These are phyloP conservation scores for Amborella trichopoda DNA, from an alignment of 164 flowering plant genomes.

Conservation along the genomic window DNA sequence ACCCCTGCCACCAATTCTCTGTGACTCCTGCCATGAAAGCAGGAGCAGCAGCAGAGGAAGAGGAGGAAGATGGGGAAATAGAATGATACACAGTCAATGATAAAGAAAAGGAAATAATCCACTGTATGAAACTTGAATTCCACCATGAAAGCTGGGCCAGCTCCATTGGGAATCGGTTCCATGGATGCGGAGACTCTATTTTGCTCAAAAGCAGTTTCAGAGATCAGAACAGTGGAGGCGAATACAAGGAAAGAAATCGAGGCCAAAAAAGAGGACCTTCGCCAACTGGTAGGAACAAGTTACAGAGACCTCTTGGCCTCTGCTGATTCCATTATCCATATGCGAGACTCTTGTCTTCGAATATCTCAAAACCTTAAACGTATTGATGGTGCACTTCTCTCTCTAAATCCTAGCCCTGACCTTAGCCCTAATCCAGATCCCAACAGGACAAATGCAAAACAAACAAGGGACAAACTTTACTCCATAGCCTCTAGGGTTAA, in stretches of 20 bases:
- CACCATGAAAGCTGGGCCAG: slow-evolving; percentile 7
- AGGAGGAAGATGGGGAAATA: too few species aligned
- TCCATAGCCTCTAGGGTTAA: slow-evolving; percentile 75
- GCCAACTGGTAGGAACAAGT: slow-evolving; percentile 79
- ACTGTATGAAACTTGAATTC: neutral
- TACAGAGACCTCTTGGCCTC: slow-evolving; percentile 92
- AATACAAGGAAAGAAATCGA: slow-evolving; percentile 55
- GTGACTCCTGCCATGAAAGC: too few species aligned
- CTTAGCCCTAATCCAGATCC: slow-evolving; percentile 16
- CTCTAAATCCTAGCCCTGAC: slow-evolving; percentile 23
- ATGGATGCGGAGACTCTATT: slow-evolving; percentile 87
- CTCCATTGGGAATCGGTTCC: slow-evolving; percentile 7
- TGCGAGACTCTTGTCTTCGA: slow-evolving; percentile 65
- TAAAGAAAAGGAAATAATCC: too few species aligned
- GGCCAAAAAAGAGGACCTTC: slow-evolving; percentile 78
- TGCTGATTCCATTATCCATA: slow-evolving; percentile 75
- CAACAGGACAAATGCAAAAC: slow-evolving; percentile 3
- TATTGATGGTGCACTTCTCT: slow-evolving; percentile 37
- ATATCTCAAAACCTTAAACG: slow-evolving; percentile 53
- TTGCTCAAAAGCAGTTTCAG: slow-evolving; percentile 63
- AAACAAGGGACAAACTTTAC: slow-evolving; percentile 24
- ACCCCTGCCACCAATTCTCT: too few species aligned
- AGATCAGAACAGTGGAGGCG: slow-evolving; percentile 66
- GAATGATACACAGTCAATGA: too few species aligned
- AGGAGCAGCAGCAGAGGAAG: too few species aligned